Evolutionary conservation across 1,284 basidiomycete genomes (phyloP).

Genomic region (Sphagnurus paluster): DNA sequence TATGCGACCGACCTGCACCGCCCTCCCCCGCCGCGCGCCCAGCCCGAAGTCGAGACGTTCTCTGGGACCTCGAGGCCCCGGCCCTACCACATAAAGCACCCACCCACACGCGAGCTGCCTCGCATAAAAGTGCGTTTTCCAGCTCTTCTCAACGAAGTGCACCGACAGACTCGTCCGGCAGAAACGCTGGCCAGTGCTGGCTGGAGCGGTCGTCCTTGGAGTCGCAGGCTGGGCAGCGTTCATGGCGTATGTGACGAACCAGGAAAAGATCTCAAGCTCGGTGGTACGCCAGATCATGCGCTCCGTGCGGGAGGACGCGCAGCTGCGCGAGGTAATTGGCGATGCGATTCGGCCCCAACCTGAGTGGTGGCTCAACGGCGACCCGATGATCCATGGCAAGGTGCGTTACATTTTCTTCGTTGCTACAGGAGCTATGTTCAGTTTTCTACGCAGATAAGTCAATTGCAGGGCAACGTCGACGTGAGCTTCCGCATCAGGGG

Average conservation of each 20-base stretch:
- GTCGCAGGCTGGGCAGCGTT: conserved; percentile 67
- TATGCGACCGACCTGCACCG: conserved; percentile 19
- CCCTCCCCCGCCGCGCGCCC: conserved; percentile 18
- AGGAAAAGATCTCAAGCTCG: conserved; percentile 76
- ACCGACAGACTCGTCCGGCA: conserved; percentile 14
- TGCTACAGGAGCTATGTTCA: too few relatives aligned
- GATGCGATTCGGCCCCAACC: conserved; percentile 71
- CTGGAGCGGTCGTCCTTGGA: conserved; percentile 52
- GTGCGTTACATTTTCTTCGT: too few relatives aligned
- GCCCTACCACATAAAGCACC: conserved; percentile 24
- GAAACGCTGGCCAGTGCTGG: conserved; percentile 60
- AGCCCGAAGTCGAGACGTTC: conserved; percentile 24
- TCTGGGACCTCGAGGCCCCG: conserved; percentile 22
- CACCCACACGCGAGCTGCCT: conserved; percentile 23
- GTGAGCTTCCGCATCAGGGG: conserved; percentile 75
- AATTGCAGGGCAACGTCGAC: conserved; percentile 75
- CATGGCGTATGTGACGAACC: conserved; percentile 68
- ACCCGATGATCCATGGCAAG: conserved; percentile 68
- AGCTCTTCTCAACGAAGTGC: background rate
- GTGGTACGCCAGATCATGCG: conserved; percentile 67
- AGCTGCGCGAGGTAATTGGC: conserved; percentile 56
- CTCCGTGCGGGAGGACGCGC: conserved; percentile 51
- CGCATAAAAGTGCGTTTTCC: conserved; percentile 20
- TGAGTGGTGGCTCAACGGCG: conserved; percentile 76
- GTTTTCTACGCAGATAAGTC: conserved; percentile 52